A percentile compares a stretch with the other conserved stretches of the same genome.
Conservation (phyloP, 495 filamentous ascomycete genomes). For the Polyplosphaeria fusca region DNA sequence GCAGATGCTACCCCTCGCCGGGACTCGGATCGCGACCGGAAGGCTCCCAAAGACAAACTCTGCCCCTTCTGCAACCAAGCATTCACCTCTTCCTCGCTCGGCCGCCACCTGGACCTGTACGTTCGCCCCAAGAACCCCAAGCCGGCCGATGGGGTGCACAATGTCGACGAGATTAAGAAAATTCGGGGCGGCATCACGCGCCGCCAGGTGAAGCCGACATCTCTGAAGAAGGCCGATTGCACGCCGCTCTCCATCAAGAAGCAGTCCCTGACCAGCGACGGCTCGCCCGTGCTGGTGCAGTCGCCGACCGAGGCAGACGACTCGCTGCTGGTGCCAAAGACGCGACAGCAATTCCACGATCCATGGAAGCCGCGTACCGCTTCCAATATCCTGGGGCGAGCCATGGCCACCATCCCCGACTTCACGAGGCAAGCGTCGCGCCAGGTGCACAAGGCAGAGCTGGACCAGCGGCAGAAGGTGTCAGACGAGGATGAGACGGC, state of each 20-base stretch:
- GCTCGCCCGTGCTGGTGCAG: constrained; percentile 18
- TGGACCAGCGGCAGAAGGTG: constrained; percentile 55
- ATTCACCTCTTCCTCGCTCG: constrained; percentile 90
- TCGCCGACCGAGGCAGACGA: constrained; percentile 35
- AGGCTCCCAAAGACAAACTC: constrained; percentile 67
- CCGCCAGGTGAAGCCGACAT: constrained; percentile 58
- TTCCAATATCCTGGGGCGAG: constrained; percentile 61
- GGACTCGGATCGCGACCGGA: constrained; percentile 24
- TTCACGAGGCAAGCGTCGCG: constrained; percentile 43
- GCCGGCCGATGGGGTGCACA: constrained; percentile 76
- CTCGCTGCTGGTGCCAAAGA: constrained; percentile 40
- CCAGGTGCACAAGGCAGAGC: constrained; percentile 54
- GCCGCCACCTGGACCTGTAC: constrained; percentile 86
- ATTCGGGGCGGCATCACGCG: constrained; percentile 79
- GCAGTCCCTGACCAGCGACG: constrained; percentile 23
- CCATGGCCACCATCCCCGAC: constrained; percentile 42
- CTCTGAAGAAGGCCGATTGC: constrained; percentile 48
- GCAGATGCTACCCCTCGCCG: constrained; percentile 52
- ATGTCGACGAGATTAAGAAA: constrained; percentile 81
- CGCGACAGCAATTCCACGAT: constrained; percentile 55
- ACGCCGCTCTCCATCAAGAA: constrained; percentile 11
- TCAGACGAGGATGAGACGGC: constrained; percentile 66
- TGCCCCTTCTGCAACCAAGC: constrained; percentile 82
- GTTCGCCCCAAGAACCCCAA: constrained; percentile 85
- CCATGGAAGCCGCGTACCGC: constrained; percentile 80